Evolutionary conservation across 2,329 filamentous ascomycete genomes (phyloP), one percentile per base, ranked within the genome.

Genomic region (Aspergillus ochraceoroseus): DNA sequence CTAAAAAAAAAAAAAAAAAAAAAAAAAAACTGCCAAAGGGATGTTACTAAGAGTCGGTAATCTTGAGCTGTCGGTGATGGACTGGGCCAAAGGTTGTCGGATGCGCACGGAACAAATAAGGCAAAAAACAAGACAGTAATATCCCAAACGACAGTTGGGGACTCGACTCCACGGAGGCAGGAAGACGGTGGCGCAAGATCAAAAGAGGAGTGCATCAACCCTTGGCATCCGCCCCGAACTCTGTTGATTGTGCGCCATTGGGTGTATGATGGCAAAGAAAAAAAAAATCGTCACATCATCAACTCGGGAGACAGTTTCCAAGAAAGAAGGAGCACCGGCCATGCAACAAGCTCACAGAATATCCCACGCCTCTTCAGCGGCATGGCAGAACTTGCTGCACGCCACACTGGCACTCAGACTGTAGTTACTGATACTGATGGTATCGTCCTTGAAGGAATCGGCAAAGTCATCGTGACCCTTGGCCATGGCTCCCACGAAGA

Each of bases 381-480:
- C 92, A 68, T 98, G 92, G 69, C 92, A 96, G 74, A 98, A 96
- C 68, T 96, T 98, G 79, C 90, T 95, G 76, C 92, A 98, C 29
- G 92, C 90, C 48, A 98, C 92, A 72, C 90, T 96, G 47, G 92
- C 92, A 60, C 87, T 95, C 49, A 98, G 76, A 61, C 89, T 95
- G 76, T 86, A 98, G 68, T 95, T 95, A 75, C 90, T 96, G 71
- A 98, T 96, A 56, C 85, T 87, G 62, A 98, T 96, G 59, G 94
- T 87, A 70, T 98, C 92, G 62, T 96, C 90, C 58, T 96, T 94
- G 68, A 85, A 87, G 27, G 79, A 78, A 62, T 98, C 92, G 50
- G 92, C 92, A 63, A 98, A 98, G 67, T 87, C 90, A 64, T 98
- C 92, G 39, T 82, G 79, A 12, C 92, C 92, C 72, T 96, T 96